Percentiles rank a stretch among this genome's conserved stretches.
phyloP scores from a whole-genome alignment of 2,329 filamentous ascomycete species.

The Arthrobotrys pseudoclavata region DNA sequence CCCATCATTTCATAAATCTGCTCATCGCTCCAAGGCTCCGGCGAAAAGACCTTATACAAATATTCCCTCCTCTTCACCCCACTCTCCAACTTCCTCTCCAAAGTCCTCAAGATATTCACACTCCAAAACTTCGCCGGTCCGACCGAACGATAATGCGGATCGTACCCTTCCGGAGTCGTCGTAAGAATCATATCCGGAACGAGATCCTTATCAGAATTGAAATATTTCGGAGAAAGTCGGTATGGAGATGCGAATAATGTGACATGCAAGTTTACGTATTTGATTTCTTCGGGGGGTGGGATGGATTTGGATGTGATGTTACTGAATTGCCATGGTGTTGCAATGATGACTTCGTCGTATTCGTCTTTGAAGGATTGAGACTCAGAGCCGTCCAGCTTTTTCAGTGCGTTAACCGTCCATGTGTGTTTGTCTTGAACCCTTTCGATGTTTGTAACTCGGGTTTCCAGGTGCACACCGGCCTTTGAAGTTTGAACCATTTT shows the following conservation, averaged over 20 bases:
- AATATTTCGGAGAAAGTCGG: slow-evolving; percentile 78
- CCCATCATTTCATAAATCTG: slow-evolving; percentile 62
- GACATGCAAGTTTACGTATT: slow-evolving; percentile 88
- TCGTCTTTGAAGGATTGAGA: slow-evolving; percentile 62
- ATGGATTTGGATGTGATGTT: slow-evolving; percentile 71
- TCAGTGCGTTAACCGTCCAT: slow-evolving; percentile 63
- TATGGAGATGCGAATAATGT: slow-evolving; percentile 87
- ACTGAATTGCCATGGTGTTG: slow-evolving; percentile 85
- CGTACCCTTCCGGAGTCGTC: slow-evolving; percentile 76
- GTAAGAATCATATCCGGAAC: slow-evolving; percentile 85
- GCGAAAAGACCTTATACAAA: slow-evolving; percentile 78
- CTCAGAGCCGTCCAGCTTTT: slow-evolving; percentile 30
- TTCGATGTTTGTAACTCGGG: slow-evolving; percentile 75
- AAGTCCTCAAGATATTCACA: slow-evolving; percentile 78
- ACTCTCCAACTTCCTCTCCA: slow-evolving; percentile 73
- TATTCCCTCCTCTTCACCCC: slow-evolving; percentile 69
- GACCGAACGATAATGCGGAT: slow-evolving; percentile 70
- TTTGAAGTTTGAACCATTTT: slow-evolving; percentile 78
- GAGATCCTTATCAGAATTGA: slow-evolving; percentile 74
- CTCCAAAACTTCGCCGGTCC: slow-evolving; percentile 87
- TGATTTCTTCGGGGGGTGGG: slow-evolving; percentile 78
- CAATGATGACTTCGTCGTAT: slow-evolving; percentile 86
- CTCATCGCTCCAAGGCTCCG: slow-evolving; percentile 66
- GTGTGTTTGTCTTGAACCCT: slow-evolving; percentile 67
- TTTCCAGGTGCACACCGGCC: slow-evolving; percentile 76